Conservation (phyloP, 805 yeast species). For the Lachancea fermentati region DNA sequence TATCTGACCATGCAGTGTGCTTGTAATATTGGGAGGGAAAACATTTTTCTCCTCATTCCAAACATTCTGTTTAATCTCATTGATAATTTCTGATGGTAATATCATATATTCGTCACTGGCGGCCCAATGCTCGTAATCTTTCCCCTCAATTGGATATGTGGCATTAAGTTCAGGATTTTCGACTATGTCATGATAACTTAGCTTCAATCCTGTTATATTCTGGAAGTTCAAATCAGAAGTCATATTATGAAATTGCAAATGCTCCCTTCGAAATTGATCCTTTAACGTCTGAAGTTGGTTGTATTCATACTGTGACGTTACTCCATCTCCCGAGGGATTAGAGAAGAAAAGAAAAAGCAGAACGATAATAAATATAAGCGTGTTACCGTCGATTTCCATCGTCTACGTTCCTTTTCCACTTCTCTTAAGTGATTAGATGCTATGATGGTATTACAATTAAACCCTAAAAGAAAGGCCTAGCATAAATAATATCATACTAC, state of each 20-base stretch:
- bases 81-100: slow-evolving; percentile 53
- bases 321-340: slow-evolving; percentile 31
- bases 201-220: slow-evolving; percentile 65
- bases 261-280: slow-evolving; percentile 32
- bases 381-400: slow-evolving; percentile 33
- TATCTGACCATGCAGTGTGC: slow-evolving; percentile 42
- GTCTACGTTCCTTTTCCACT: slow-evolving; percentile 1
- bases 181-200: slow-evolving; percentile 56
- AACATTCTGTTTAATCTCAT: slow-evolving; percentile 39
- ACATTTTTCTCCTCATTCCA: slow-evolving; percentile 41
- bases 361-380: slow-evolving; percentile 26
- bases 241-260: slow-evolving; percentile 35
- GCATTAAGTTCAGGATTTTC: slow-evolving; percentile 39
- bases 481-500: neutral
- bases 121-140: slow-evolving; percentile 39
- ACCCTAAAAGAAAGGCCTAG: neutral
- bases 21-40: slow-evolving; percentile 43
- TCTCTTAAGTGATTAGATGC: too few species aligned
- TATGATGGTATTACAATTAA: too few species aligned
- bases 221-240: slow-evolving; percentile 53
- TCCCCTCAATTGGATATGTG: slow-evolving; percentile 53
- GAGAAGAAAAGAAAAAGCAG: slow-evolving; percentile 30
- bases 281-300: slow-evolving; percentile 36
- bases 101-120: slow-evolving; percentile 51
- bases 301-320: slow-evolving; percentile 34